These are phyloP conservation scores for Rhodotorula sp. DNA, from an alignment of 1,284 basidiomycete species.

Conservation along the genomic window DNA sequence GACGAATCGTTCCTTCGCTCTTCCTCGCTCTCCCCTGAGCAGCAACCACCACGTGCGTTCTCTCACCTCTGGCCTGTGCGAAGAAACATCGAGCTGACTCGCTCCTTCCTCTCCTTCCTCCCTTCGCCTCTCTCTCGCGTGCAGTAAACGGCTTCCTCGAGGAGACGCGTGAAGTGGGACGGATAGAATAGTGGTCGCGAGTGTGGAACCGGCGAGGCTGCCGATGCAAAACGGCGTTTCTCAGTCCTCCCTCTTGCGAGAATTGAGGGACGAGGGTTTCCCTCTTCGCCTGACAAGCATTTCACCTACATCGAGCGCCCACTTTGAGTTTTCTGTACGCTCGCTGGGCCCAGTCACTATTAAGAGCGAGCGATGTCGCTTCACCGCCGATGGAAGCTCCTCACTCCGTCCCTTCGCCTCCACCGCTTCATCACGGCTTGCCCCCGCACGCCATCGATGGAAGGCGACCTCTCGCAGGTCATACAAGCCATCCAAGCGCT, in stretches of 20 bases:
- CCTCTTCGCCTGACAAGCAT: neutral
- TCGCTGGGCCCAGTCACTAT: neutral
- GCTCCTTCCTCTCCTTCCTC: neutral
- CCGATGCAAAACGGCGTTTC: neutral
- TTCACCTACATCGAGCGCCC: too few species aligned
- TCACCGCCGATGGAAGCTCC: neutral
- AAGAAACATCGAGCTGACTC: neutral
- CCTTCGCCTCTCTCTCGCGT: neutral
- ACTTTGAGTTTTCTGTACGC: neutral
- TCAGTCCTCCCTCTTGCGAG: neutral
- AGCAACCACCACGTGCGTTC: constrained; percentile 38
- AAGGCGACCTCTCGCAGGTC: constrained; percentile 23
- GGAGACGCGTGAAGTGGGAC: neutral
- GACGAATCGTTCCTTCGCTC: neutral
- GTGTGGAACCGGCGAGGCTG: too few species aligned
- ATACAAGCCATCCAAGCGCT: constrained; percentile 28
- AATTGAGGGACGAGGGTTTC: neutral
- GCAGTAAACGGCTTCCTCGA: constrained; percentile 8
- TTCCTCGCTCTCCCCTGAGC: neutral
- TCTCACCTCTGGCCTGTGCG: accelerated
- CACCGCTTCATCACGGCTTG: neutral
- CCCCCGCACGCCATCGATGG: constrained; percentile 12
- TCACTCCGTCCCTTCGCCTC: neutral
- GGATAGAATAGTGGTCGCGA: neutral
- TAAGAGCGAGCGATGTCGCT: neutral